These are phyloP conservation scores for Suhomyces prunicola DNA, from an alignment of 805 yeast genomes.

Conservation along the genomic window DNA sequence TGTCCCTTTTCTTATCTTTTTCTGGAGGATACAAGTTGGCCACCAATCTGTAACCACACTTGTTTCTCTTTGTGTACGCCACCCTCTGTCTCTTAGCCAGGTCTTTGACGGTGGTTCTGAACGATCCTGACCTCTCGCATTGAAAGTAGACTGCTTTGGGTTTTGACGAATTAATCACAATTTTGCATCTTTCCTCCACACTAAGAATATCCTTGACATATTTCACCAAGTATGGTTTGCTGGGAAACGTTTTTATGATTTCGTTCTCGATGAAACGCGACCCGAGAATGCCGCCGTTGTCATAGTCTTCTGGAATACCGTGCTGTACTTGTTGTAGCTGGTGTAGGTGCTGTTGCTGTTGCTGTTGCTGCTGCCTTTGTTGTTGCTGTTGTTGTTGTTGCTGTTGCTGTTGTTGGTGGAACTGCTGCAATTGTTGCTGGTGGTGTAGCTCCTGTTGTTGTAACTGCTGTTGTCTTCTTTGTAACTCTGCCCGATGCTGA, in stretches of 20 bases:
- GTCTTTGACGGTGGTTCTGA: slow-evolving; percentile 47
- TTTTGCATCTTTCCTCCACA: slow-evolving; percentile 36
- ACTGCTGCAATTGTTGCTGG: slow-evolving; percentile 12
- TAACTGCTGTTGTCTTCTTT: slow-evolving; percentile 15
- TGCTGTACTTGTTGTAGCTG: slow-evolving; percentile 7
- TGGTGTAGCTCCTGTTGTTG: slow-evolving; percentile 17
- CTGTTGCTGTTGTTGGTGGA: slow-evolving; percentile 10
- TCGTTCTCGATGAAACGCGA: slow-evolving; percentile 14
- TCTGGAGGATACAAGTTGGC: slow-evolving; percentile 44
- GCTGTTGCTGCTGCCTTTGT: slow-evolving; percentile 14
- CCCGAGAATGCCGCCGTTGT: slow-evolving; percentile 11
- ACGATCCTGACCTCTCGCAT: slow-evolving; percentile 44
- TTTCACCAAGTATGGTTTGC: slow-evolving; percentile 18
- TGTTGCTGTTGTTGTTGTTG: slow-evolving; percentile 10
- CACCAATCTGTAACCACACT: slow-evolving; percentile 45
- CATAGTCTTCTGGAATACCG: slow-evolving; percentile 9
- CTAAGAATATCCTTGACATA: slow-evolving; percentile 39
- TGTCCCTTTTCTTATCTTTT: slow-evolving; percentile 37
- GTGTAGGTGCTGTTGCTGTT: slow-evolving; percentile 14
- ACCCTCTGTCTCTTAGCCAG: slow-evolving; percentile 44
- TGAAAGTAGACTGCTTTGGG: slow-evolving; percentile 48
- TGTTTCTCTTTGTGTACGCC: slow-evolving; percentile 45
- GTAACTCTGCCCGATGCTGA: slow-evolving; percentile 20
- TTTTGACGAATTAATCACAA: slow-evolving; percentile 45
- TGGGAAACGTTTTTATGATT: slow-evolving; percentile 13